phyloP scores from a whole-genome alignment of 2,329 filamentous ascomycete species.

The Ceratocystis cubensis region DNA sequence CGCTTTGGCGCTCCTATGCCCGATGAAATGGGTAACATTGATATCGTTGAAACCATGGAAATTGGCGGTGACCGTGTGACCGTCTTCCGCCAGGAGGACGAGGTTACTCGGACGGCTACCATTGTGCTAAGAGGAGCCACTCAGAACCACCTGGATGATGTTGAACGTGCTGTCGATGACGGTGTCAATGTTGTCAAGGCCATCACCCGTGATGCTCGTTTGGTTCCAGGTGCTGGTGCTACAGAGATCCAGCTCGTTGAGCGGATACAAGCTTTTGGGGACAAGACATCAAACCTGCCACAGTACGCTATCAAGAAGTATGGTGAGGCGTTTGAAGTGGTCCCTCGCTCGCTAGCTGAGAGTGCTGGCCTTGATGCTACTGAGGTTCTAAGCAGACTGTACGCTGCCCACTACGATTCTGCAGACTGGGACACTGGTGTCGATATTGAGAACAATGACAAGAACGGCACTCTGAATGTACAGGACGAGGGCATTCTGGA shows the following conservation, averaged over 20 bases:
- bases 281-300: constrained; percentile 81
- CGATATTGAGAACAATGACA: constrained; percentile 79
- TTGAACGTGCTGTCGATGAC: constrained; percentile 93
- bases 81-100: constrained; percentile 93
- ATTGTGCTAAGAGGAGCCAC: constrained; percentile 90
- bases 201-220: constrained; percentile 80
- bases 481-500: constrained; percentile 84
- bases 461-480: constrained; percentile 71
- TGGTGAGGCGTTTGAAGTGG: constrained; percentile 93
- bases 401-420: constrained; percentile 82
- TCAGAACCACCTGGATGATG: constrained; percentile 93
- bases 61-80: constrained; percentile 97
- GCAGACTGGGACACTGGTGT: constrained; percentile 85
- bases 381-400: constrained; percentile 84
- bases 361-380: constrained; percentile 92
- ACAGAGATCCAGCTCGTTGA: constrained; percentile 90
- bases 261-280: constrained; percentile 77
- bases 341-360: constrained; percentile 86
- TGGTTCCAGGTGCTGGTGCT: constrained; percentile 88
- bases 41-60: constrained; percentile 91
- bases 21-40: constrained; percentile 95
- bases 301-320: constrained; percentile 98
- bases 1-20: constrained; percentile 95
- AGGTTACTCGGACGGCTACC: constrained; percentile 83
- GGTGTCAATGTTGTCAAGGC: constrained; percentile 98